Evolutionary conservation across 495 filamentous ascomycete species (phyloP), one percentile per base, ranked within the genome.

Genomic region (Melanomma pulvis-pyrius): DNA sequence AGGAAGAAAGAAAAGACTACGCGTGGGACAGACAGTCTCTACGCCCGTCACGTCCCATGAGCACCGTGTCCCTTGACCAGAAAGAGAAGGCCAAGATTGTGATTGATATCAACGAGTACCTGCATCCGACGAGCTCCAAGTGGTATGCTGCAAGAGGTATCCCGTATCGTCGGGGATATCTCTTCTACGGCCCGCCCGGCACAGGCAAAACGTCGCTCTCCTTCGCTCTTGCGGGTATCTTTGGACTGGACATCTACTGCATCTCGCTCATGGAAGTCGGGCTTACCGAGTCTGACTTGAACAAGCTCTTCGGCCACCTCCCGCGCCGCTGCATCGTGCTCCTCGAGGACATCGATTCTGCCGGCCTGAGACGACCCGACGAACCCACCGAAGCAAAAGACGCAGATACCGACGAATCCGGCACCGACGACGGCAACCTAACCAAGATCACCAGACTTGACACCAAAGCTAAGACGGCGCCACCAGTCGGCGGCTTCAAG

Each of bases 101-200:
- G 30, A 76, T 81, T 17, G 93, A 97, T 74, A 90, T 96, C 74
- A 92, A 92, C 75, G 92, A 96, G 70, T 97, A 93, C 70, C 78
- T 97, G 7, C 87, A 92, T 61, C 87, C 90, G 0, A 79, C 81
- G 1, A 92, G 88, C 1, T 75, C 75, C 51, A 73, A 75, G 15
- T 96, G 92, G 92, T 94, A 94, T 67, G 85, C 88, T 0, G 86
- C 87, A 52, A 82, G 90, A 0, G 92, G 77, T 17, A 77, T 79
- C 15, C 77, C 77, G 0, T 79, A 79, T 50, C 66, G 77, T n/a
- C 63, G 77, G 1, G 77, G 77, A 15, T 78, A 78, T 63, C 72
- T 79, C 24, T 79, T 79, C 54, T 69, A 76, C 55, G 77, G 77
- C 1, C 71, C 75, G 15, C 77, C 77, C 1, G 77, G 77, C 8